Evolutionary conservation across 257 asterid species (phyloP).

Genomic region (Striga asiatica): DNA sequence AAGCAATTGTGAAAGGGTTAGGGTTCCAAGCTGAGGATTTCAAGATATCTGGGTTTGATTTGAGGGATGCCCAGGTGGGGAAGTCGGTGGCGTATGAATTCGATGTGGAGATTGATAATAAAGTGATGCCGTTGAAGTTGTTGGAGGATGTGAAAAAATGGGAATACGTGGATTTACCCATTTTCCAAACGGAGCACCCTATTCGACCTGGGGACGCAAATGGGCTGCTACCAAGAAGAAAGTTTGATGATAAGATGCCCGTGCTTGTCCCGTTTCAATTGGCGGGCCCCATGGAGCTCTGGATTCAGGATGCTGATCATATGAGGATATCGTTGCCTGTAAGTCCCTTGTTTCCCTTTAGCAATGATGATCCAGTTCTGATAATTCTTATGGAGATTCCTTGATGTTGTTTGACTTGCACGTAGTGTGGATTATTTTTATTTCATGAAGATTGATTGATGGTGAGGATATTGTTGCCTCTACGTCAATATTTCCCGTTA

Average conservation of each 20-base stretch:
- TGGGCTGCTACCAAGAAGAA: conserved; percentile 42
- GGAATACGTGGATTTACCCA: conserved; percentile 88
- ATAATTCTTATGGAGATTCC: too few relatives aligned
- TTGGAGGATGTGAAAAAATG: conserved; percentile 88
- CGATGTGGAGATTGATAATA: conserved; percentile 78
- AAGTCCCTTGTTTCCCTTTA: too few relatives aligned
- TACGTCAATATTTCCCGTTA: conserved; percentile 27
- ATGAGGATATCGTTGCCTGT: conserved; percentile 92
- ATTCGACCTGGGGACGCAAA: conserved; percentile 27
- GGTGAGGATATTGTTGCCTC: conserved; percentile 89
- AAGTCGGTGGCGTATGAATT: conserved; percentile 84
- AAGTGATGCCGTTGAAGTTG: conserved; percentile 73
- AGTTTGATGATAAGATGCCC: conserved; percentile 44
- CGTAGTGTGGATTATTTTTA: too few relatives aligned
- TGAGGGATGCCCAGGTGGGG: conserved; percentile 77
- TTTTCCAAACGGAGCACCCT: conserved; percentile 48
- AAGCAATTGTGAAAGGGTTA: conserved; percentile 77
- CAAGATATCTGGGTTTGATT: conserved; percentile 74
- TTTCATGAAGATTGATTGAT: too few relatives aligned
- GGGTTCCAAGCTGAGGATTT: conserved; percentile 78
- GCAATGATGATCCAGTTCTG: too few relatives aligned
- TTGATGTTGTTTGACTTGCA: too few relatives aligned
- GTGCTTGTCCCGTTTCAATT: conserved; percentile 85
- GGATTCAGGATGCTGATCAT: conserved; percentile 94
- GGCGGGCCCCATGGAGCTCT: conserved; percentile 97